A percentile compares a stretch with the other conserved stretches of the same genome.
phyloP scores from a whole-genome alignment of 768 basidiomycete species.

The Lactarius trivialis region DNA sequence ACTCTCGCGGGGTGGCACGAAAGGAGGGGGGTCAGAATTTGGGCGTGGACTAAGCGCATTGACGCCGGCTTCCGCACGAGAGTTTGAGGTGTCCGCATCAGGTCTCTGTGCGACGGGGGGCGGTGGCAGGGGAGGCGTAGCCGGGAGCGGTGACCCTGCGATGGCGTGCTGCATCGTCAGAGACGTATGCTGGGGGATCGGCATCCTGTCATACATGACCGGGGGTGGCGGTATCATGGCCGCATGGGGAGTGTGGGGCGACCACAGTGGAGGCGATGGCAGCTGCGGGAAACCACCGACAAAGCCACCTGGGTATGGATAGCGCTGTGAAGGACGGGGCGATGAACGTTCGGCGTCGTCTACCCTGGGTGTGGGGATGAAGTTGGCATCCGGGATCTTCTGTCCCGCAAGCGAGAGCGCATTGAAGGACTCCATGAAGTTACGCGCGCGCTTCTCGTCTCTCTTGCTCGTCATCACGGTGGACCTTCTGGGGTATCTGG shows the following conservation, averaged over 20 bases:
- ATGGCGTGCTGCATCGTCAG: slow-evolving; percentile 35
- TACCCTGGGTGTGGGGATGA: background rate
- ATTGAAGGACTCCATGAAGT: slow-evolving; percentile 32
- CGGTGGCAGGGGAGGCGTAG: slow-evolving; percentile 1
- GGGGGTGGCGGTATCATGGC: slow-evolving; percentile 27
- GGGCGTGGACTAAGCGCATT: background rate
- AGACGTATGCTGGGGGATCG: slow-evolving; percentile 33
- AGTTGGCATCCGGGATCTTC: background rate
- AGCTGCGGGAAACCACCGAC: background rate
- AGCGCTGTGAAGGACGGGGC: background rate
- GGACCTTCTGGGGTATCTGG: background rate
- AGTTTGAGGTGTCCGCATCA: background rate
- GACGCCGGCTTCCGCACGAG: background rate
- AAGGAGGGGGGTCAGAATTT: background rate
- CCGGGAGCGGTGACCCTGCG: background rate
- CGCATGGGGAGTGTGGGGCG: slow-evolving; percentile 20
- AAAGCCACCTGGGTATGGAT: background rate
- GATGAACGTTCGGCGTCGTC: background rate
- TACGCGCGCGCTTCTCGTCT: slow-evolving; percentile 18
- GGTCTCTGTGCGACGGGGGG: slow-evolving; percentile 12
- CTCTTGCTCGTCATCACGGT: slow-evolving; percentile 6
- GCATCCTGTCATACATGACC: slow-evolving; percentile 29
- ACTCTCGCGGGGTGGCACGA: background rate
- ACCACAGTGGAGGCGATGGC: background rate
- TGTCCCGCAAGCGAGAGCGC: slow-evolving; percentile 30